Evolutionary conservation across 345 rosid species (phyloP).

Genomic region (Schrenkiella parvula): DNA sequence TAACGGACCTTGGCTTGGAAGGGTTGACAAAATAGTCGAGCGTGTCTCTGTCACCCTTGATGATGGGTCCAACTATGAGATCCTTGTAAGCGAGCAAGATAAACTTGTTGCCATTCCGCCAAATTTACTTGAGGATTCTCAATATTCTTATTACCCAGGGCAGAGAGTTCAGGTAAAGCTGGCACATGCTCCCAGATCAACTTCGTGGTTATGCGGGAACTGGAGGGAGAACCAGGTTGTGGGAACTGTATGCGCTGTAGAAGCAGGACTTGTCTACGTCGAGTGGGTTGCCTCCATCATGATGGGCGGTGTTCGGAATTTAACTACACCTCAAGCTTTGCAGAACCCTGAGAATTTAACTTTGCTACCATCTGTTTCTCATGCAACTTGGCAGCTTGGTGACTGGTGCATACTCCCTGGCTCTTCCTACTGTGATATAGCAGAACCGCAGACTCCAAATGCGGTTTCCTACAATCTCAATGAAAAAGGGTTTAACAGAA

Average conservation of each 20-base stretch:
- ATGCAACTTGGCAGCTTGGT: constrained; percentile 92
- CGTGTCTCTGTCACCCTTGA: constrained; percentile 56
- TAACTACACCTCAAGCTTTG: constrained; percentile 45
- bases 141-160: constrained; percentile 70
- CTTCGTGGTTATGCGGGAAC: constrained; percentile 72
- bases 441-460: constrained; percentile 24
- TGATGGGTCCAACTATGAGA: constrained; percentile 68
- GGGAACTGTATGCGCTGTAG: constrained; percentile 70
- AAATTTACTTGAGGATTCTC: constrained; percentile 64
- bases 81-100: constrained; percentile 52
- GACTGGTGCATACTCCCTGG: constrained; percentile 79
- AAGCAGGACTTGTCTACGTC: constrained; percentile 62
- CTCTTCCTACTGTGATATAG: constrained; percentile 29
- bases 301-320: constrained; percentile 33
- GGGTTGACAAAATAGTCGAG: constrained; percentile 62
- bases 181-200: constrained; percentile 46
- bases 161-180: constrained; percentile 67
- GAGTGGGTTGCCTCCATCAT: constrained; percentile 76
- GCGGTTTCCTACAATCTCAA: constrained; percentile 20
- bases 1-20: constrained; percentile 79
- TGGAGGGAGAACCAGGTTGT: constrained; percentile 56
- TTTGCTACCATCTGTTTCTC: constrained; percentile 55
- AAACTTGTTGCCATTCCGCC: constrained; percentile 56
- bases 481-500: constrained; percentile 37
- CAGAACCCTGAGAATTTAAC: constrained; percentile 58